These are phyloP conservation scores for Paracorniculantispora psalliotae DNA, from an alignment of 2,329 filamentous ascomycete genomes.

Conservation along the genomic window DNA sequence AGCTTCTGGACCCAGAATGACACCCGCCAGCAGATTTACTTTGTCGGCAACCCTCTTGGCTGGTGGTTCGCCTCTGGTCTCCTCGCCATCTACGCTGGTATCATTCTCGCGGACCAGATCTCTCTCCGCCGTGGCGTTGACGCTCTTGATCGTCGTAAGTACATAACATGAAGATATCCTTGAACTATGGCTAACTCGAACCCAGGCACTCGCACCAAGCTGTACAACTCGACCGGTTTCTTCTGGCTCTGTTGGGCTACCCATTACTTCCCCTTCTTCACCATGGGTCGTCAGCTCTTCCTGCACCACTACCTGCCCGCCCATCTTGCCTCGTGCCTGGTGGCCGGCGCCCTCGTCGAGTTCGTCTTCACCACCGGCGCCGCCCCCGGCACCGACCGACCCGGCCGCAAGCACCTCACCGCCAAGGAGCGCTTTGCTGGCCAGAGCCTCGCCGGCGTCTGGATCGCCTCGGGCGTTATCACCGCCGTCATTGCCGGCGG, in stretches of 20 bases:
- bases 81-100: constrained; percentile 87
- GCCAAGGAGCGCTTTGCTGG: constrained; percentile 75
- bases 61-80: constrained; percentile 97
- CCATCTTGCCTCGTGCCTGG: constrained; percentile 83
- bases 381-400: constrained; percentile 36
- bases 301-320: constrained; percentile 95
- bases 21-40: constrained; percentile 95
- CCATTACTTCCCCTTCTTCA: constrained; percentile 94
- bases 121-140: constrained; percentile 90
- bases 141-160: constrained; percentile 87
- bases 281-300: constrained; percentile 98
- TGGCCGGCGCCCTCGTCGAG: constrained; percentile 86
- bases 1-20: constrained; percentile 99
- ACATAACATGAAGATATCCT: neutral
- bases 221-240: constrained; percentile 98
- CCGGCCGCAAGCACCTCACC: constrained; percentile 58
- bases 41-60: constrained; percentile 91
- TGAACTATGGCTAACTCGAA: neutral
- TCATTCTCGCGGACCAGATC: constrained; percentile 87
- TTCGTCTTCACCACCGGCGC: constrained; percentile 94
- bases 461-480: constrained; percentile 72
- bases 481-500: constrained; percentile 63
- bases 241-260: constrained; percentile 98
- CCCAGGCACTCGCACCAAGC: constrained; percentile 77
- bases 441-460: constrained; percentile 71